Base-by-base conservation (phyloP, 2,329 filamentous ascomycete species). In the Whalleya microplaca region DNA sequence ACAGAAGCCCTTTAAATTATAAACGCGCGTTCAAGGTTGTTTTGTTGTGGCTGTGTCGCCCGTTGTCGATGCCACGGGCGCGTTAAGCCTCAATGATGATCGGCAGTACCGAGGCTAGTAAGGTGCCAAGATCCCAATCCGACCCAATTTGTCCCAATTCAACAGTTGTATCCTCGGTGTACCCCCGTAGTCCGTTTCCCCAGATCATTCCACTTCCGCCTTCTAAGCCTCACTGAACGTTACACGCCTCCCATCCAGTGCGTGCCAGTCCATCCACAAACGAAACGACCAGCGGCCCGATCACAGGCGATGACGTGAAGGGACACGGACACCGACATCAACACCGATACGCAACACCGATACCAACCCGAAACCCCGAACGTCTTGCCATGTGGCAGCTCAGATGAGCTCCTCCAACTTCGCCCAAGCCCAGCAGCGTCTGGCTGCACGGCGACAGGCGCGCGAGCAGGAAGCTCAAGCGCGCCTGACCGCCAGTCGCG, bases 381-480 rank as follows among this genome's bases (percentile, higher is more conserved):
- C 52, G 12, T 49, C 45, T 18, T 60, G 54, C 42, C 47, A 63
- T 63, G 60, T 44, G 53, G 57, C 42, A 48, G 56, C 55, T 61
- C 59, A 61, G 64, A 82, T 82, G 80, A 80, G 75, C 68, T 76
- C 80, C 59, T 76, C 77, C 59, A 90, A 90, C 76, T 97, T 97
- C 77, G 88, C 90, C 74, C 89, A 91, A 73, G 94, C 94, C 64
- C 93, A 97, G 78, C 84, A 90, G 77, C 91, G 93, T 72, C 87
- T 97, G 58, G 84, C 89, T 64, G 89, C 90, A 66, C 90, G 92
- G 68, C 91, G 92, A 69, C 84, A 85, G 71, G 87, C 87, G 61
- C 89, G 90, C 73, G 90, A 92, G 73, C 81, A 81, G 60, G 83
- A 87, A 70, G 78, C 82, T 52, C 85, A 83, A 66, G 79, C 84